Evolutionary conservation across 2,329 filamentous ascomycete genomes (phyloP).

Genomic region (Achaetomium macrosporum): DNA sequence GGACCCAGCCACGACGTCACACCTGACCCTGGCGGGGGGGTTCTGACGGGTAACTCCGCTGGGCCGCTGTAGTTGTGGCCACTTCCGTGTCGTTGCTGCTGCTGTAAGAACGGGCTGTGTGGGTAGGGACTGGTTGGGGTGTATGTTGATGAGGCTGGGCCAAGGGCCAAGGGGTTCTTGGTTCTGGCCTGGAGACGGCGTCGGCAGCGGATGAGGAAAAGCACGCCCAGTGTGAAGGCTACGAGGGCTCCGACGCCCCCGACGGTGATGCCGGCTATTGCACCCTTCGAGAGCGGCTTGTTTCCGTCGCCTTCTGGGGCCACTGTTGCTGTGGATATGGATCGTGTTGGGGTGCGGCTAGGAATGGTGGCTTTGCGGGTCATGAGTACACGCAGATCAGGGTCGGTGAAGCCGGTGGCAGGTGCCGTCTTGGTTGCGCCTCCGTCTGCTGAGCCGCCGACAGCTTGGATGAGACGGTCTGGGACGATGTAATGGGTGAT

Average conservation of each 20-base stretch:
- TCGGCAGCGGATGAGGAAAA: conserved; percentile 29
- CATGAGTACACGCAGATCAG: conserved; percentile 50
- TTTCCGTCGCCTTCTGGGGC: conserved; percentile 1
- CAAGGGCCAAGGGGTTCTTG: not conserved
- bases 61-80: not conserved
- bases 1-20: conserved; percentile 7
- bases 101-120: conserved; percentile 2
- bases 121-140: conserved; percentile 3
- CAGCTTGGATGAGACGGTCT: conserved; percentile 40
- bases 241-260: conserved; percentile 31
- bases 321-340: conserved; percentile 26
- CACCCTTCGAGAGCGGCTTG: conserved; percentile 31
- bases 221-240: conserved; percentile 25
- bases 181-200: not conserved
- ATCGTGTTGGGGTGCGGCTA: conserved; percentile 46
- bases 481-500: conserved; percentile 51
- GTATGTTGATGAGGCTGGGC: not conserved
- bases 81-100: not conserved
- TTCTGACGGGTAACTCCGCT: conserved; percentile 9
- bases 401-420: conserved; percentile 41
- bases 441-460: conserved; percentile 47
- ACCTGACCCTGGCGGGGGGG: not conserved
- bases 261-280: conserved; percentile 41
- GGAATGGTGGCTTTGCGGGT: conserved; percentile 42
- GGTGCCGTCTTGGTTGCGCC: conserved; percentile 49